Evolutionary conservation across 192 early-diverging fungal genomes (phyloP), one percentile per base, ranked within the genome.

Genomic region (Mortierella claussenii): DNA sequence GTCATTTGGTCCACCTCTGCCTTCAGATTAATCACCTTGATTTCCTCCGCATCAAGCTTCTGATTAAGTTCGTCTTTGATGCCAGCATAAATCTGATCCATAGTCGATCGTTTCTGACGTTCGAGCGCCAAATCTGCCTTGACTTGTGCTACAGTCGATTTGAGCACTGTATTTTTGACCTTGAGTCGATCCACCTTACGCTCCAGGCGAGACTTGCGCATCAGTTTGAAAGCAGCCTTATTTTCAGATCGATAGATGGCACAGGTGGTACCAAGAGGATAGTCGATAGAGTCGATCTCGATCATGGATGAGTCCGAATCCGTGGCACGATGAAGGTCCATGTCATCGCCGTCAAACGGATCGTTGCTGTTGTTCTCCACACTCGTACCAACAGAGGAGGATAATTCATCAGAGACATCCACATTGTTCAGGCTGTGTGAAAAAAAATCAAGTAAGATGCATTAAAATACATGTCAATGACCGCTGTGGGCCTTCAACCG

Each of bases 91-190:
- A 74, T 64, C 23, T 65, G 47, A 46, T 74, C 69, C 40, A 74
- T 45, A 21, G 30, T 51, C 13, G 46, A 49, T 20, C 69, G 69
- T 17, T 40, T 45, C 56, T 74, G 54, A 18, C 62, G 69, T 43
- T 74, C 69, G 30, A 55, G 34, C 10, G 69, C 61, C 30, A 74
- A 24, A 57, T 74, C 69, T 1, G 61, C 47, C 33, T 74, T 57
- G 17, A 56, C 48, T 26, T 74, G 69, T 0, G 42, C 18, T 15
- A 74, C 46, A 32, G 49, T 49, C 13, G 55, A 42, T 43, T 59
- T 64, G 24, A 74, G 44, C 3, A 62, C 36, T 0, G 45, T n/a
- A 30, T 74, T 74, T 49, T 74, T 65, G 30, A 50, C 55, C n/a
- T 50, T 60, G 28, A 74, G 49, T 4, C 62, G 54, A 30, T 74